These are phyloP conservation scores for Venturia aucupariae DNA, from an alignment of 2,329 filamentous ascomycete species.

Conservation along the genomic window DNA sequence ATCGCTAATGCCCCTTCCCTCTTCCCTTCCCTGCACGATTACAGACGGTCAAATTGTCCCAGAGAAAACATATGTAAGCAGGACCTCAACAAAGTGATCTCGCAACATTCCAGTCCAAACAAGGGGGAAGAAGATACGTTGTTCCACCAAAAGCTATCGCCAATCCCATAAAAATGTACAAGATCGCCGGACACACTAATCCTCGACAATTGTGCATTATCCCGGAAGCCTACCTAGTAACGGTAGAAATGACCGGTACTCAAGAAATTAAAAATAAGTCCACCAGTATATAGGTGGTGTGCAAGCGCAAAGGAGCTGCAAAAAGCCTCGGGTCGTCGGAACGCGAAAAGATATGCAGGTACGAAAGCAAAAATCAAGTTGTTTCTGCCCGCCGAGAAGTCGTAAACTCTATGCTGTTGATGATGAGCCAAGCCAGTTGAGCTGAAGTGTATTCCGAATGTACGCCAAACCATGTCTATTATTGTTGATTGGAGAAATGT, in stretches of 20 bases:
- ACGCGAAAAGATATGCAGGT: slow-evolving; percentile 2
- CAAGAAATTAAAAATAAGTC: slow-evolving; percentile 4
- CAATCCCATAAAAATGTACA: not conserved
- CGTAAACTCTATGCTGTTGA: not conserved
- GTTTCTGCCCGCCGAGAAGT: not conserved
- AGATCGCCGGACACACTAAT: not conserved
- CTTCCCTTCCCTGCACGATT: not conserved
- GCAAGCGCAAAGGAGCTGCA: not conserved
- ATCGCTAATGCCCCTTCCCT: not conserved
- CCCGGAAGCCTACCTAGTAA: not conserved
- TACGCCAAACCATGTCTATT: slow-evolving; percentile 3
- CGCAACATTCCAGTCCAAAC: not conserved
- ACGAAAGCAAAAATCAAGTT: not conserved
- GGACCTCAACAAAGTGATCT: not conserved
- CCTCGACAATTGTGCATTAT: not conserved
- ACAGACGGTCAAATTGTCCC: not conserved
- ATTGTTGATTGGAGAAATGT: not conserved
- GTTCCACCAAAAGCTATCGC: not conserved
- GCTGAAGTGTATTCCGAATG: not conserved
- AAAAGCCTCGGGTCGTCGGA: slow-evolving; percentile 3
- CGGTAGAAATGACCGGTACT: not conserved
- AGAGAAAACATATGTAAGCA: not conserved
- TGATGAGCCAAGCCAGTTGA: slow-evolving; percentile 2
- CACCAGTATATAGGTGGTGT: not conserved
- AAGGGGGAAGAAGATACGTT: not conserved